Conservation (phyloP, 75 land plant species). For the Ceratopteris richardii region DNA sequence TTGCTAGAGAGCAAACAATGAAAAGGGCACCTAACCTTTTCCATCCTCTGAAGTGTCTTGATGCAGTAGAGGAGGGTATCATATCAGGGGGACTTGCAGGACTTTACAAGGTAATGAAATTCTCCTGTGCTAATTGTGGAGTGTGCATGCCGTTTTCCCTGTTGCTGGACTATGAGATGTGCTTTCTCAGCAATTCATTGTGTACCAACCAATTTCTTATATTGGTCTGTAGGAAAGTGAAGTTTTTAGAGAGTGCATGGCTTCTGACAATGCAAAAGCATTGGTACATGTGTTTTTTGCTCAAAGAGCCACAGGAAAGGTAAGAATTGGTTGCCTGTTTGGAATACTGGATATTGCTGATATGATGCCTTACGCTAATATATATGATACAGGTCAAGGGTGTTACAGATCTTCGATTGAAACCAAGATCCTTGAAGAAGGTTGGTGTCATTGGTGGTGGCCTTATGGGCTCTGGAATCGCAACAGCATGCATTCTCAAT, state of each 20-base stretch:
- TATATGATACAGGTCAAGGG: constrained; percentile 57
- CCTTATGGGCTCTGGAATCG: constrained; percentile 97
- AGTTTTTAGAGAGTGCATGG: constrained; percentile 41
- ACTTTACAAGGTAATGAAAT: constrained; percentile 5
- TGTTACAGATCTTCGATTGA: constrained; percentile 83
- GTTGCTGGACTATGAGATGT: no score
- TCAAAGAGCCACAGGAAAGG: constrained; percentile 81
- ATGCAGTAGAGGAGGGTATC: constrained; percentile 12
- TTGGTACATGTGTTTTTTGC: constrained; percentile 83
- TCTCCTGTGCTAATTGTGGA: neutral
- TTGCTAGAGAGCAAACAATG: constrained; percentile 10
- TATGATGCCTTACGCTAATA: neutral
- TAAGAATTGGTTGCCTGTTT: constrained; percentile 5
- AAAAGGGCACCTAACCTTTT: constrained; percentile 6
- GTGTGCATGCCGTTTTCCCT: neutral
- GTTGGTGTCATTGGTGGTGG: constrained; percentile 98
- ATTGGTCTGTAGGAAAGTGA: constrained; percentile 44
- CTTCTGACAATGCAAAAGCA: constrained; percentile 52
- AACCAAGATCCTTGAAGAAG: constrained; percentile 55
- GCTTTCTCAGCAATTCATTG: no score
- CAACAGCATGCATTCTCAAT: constrained; percentile 69
- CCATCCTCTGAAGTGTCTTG: constrained; percentile 11
- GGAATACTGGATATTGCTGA: no score
- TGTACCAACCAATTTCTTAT: no score
- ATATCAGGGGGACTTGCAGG: constrained; percentile 10